Evolutionary conservation across 306 rosid genomes (phyloP), one percentile per base, ranked within the genome.

Genomic region (Cicer judaicum): DNA sequence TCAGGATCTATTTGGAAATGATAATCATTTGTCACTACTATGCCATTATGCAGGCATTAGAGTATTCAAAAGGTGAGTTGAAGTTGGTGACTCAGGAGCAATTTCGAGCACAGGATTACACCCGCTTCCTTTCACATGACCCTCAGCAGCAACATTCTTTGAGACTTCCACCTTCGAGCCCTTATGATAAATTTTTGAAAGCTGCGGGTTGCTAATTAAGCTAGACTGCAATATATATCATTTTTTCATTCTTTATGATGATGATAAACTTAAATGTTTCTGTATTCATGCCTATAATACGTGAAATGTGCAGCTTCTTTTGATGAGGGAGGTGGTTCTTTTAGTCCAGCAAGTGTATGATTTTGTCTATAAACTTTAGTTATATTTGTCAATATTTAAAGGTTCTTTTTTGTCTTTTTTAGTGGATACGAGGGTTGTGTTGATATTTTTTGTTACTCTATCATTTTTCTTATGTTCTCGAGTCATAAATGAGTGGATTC

Each of bases 111-210:
- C 76, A 46, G 42, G 85, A 88, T 70, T 89, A 80, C 75, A 78
- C 64, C 61, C 41, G 39, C 29, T 40, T 59, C 72, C 79, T 80
- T 86, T 79, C 89, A 5, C 82, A 70, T 36, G 93, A 89, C 69
- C 74, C 82, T 63, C 85, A 63, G 15, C 88, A 72, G 18, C 86
- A 76, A 13, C 70, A 86, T 73, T 85, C 91, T 62, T 78, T 94
- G 88, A 88, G 82, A 79, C 79, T 94, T 19, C 99, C 99, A 39
- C 97, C 99, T 78, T 90, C 96, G 47, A 92, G 97, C 76, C 99
- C 99, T 40, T 94, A 78, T 7, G 99, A 92, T 84, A 94, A 94
- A 80, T 94, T 94, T 85, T 84, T 94, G 87, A 92, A 85, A 85
- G 97, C 99, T 19, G 99, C 97, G 52, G 96, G 99, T 77, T 90